Evolutionary conservation across 768 basidiomycete genomes (phyloP), one percentile per base, ranked within the genome.

Genomic region (Lactarius tabidus): DNA sequence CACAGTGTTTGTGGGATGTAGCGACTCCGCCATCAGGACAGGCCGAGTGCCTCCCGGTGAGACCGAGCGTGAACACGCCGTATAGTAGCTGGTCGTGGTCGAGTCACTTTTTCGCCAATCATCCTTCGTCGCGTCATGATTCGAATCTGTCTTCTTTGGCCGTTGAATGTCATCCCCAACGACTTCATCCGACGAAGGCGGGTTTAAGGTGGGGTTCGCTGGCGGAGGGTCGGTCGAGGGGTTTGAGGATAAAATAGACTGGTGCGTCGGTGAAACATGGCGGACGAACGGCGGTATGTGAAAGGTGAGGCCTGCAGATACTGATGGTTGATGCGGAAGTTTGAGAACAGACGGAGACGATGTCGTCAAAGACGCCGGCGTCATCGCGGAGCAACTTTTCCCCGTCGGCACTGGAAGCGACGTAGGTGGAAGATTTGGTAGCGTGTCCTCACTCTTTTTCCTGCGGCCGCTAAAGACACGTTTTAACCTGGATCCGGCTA

Each of bases 61-160:
- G 35, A 79, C 76, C 15, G 83, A 79, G 15, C 74, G 72, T 39
- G 86, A 83, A 35, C 89, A 82, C 62, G 89, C 83, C n/a, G 90
- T 91, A 67, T 83, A 83, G 72, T 87, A 85, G 71, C 89, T 87
- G 39, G 72, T 72, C 72, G 87, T 84, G 20, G 89, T 91, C 7
- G 90, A 86, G 74, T 93, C 90, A 70, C 89, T 91, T 76, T 89
- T 90, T 71, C 91, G 78, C 87, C 90, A 89, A 38, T 80, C 79
- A 67, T 92, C 90, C 77, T 88, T 91, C 71, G 72, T 70, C 67
- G 67, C 69, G 26, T 72, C 72, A 31, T 59, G 41, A 56, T 71
- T 70, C 31, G 68, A 62, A 33, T 77, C 76, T 55, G 70, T 78
- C 70, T 65, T 72, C 67, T 72, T 73, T 66, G 71, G 72, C 39